Evolutionary conservation across 2,329 filamentous ascomycete species (phyloP).

Genomic region (Remersonia thermophila): DNA sequence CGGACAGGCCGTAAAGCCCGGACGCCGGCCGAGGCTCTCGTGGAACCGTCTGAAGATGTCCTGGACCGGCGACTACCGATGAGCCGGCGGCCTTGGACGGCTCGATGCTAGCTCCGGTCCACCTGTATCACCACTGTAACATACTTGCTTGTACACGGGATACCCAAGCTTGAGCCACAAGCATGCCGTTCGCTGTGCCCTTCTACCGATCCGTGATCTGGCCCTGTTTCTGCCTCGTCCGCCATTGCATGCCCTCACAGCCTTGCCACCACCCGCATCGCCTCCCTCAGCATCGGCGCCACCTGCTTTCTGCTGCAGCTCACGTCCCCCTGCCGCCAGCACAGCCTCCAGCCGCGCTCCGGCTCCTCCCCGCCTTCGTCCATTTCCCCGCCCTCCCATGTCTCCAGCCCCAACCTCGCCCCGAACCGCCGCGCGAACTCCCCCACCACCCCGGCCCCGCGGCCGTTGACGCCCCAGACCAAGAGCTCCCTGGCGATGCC

Average conservation of each 20-base stretch:
- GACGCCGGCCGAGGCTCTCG: too few relatives aligned
- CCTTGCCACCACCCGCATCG: conserved; percentile 27
- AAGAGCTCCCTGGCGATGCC: conserved; percentile 55
- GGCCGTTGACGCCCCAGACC: conserved; percentile 46
- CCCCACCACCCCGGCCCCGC: conserved; percentile 37
- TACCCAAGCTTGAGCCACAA: too few relatives aligned
- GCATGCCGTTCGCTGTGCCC: too few relatives aligned
- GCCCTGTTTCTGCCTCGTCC: too few relatives aligned
- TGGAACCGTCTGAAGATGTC: too few relatives aligned
- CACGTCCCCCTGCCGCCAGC: conserved; percentile 55
- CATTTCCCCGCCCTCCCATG: conserved; percentile 38
- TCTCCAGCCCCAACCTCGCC: conserved; percentile 42
- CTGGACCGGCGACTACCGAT: too few relatives aligned
- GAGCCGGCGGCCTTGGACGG: too few relatives aligned
- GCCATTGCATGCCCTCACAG: conserved; percentile 7
- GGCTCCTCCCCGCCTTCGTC: conserved; percentile 26
- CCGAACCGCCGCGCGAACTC: conserved; percentile 37
- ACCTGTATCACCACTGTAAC: too few relatives aligned
- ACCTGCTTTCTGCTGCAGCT: conserved; percentile 57
- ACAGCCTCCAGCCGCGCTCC: conserved; percentile 36
- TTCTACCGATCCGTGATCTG: too few relatives aligned
- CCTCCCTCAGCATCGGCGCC: conserved; percentile 51
- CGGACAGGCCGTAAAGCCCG: too few relatives aligned
- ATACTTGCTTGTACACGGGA: too few relatives aligned
- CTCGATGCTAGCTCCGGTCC: too few relatives aligned